phyloP scores from a whole-genome alignment of 345 rosid genomes.

The Tarenaya hassleriana region DNA sequence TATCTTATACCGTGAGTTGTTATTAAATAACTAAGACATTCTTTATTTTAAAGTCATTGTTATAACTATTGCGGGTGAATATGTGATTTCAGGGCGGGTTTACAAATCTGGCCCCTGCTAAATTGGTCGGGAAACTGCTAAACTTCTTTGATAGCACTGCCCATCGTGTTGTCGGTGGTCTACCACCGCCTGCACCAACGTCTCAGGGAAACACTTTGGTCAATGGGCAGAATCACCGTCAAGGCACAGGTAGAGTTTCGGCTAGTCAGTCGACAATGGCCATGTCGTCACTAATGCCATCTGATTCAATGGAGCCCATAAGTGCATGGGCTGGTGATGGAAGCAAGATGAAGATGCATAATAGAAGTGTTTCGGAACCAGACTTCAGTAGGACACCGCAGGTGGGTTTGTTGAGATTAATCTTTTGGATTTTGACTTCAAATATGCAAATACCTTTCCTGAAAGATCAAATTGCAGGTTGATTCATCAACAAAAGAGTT shows the following conservation, averaged over 20 bases:
- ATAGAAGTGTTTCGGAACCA: constrained; percentile 69
- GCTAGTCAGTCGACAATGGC: constrained; percentile 50
- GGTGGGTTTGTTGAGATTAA: constrained; percentile 10
- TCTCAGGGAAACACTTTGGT: constrained; percentile 28
- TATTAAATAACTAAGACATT: not conserved
- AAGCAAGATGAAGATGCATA: constrained; percentile 30
- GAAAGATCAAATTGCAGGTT: constrained; percentile 28
- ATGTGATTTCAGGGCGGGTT: constrained; percentile 53
- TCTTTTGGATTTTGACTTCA: no score
- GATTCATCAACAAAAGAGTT: constrained; percentile 41
- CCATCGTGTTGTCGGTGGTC: constrained; percentile 56
- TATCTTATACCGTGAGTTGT: constrained; percentile 17
- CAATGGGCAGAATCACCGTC: constrained; percentile 36
- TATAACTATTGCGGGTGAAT: constrained; percentile 10
- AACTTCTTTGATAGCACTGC: constrained; percentile 62
- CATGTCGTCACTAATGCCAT: constrained; percentile 42
- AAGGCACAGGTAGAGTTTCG: constrained; percentile 35
- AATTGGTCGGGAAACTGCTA: constrained; percentile 49
- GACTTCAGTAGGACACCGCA: constrained; percentile 56
- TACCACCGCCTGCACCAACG: constrained; percentile 55
- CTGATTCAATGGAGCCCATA: constrained; percentile 45
- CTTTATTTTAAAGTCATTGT: constrained; percentile 7
- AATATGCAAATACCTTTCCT: no score
- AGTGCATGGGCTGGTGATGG: constrained; percentile 44
- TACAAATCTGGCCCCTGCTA: constrained; percentile 49